Conservation (phyloP, 768 basidiomycete species). For the Suillus placidus region DNA sequence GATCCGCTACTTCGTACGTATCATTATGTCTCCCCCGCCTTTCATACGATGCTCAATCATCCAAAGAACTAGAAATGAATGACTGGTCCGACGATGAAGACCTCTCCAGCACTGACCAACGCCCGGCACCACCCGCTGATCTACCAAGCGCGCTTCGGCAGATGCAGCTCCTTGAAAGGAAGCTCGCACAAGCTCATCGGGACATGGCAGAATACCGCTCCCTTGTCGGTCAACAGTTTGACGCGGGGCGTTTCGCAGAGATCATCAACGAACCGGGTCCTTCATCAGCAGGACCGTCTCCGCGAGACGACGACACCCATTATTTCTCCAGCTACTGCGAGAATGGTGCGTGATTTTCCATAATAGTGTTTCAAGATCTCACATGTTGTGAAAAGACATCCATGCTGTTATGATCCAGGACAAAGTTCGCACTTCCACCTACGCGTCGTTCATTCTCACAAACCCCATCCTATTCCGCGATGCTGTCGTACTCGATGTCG, state of each 20-base stretch:
- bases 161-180: conserved; percentile 61
- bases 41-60: neutral
- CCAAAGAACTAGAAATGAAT: conserved; percentile 62
- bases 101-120: conserved; percentile 12
- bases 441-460: conserved; percentile 86
- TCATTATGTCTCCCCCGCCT: neutral
- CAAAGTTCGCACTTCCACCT: conserved; percentile 89
- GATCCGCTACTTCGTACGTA: conserved; percentile 87
- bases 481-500: conserved; percentile 90
- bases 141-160: conserved; percentile 41
- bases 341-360: conserved; percentile 58
- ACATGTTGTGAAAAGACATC: conserved; percentile 60
- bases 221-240: conserved; percentile 57
- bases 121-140: conserved; percentile 28
- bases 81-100: conserved; percentile 78
- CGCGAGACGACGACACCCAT: conserved; percentile 86
- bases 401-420: conserved; percentile 98
- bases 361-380: neutral
- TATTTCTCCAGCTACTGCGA: conserved; percentile 91
- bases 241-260: conserved; percentile 47
- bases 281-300: conserved; percentile 27
- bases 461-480: conserved; percentile 82
- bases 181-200: conserved; percentile 58
- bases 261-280: conserved; percentile 40
- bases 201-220: conserved; percentile 65